Conservation (phyloP, 805 yeast genomes). For the Candida rishiriensis region DNA sequence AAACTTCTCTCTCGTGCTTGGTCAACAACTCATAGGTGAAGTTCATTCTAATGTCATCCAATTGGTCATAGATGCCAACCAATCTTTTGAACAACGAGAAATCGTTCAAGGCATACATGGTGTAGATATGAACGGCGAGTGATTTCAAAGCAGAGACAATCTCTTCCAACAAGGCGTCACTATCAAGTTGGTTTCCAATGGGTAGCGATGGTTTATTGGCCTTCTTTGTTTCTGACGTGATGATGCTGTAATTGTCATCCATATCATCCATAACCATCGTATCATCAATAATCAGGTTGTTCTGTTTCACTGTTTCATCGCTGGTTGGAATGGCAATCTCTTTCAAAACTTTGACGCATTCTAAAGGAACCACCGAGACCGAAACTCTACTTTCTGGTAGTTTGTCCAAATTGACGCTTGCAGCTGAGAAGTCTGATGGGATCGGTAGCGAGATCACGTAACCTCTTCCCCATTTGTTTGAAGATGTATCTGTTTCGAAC, state of each 20-base stretch:
- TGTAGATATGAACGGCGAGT: slow-evolving; percentile 59
- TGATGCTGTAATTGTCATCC: slow-evolving; percentile 3
- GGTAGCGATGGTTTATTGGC: slow-evolving; percentile 51
- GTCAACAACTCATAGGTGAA: slow-evolving; percentile 50
- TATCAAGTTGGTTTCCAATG: slow-evolving; percentile 35
- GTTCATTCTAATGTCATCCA: slow-evolving; percentile 56
- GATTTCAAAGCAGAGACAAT: slow-evolving; percentile 52
- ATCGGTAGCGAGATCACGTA: slow-evolving; percentile 64
- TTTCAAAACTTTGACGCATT: slow-evolving; percentile 43
- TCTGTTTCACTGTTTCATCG: neutral
- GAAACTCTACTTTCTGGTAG: slow-evolving; percentile 52
- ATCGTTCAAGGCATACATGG: slow-evolving; percentile 68
- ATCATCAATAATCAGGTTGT: slow-evolving; percentile 7
- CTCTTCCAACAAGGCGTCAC: slow-evolving; percentile 49
- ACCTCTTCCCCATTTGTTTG: slow-evolving; percentile 73
- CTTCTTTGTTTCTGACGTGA: slow-evolving; percentile 4
- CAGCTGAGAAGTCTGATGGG: slow-evolving; percentile 63
- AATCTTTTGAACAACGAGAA: slow-evolving; percentile 58
- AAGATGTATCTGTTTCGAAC: slow-evolving; percentile 50
- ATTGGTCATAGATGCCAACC: slow-evolving; percentile 45
- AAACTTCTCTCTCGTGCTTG: slow-evolving; percentile 41
- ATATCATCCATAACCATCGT: slow-evolving; percentile 8
- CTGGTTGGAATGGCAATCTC: slow-evolving; percentile 24
- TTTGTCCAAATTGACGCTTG: slow-evolving; percentile 56
- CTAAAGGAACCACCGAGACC: slow-evolving; percentile 59